A percentile compares a stretch with the other conserved stretches of the same genome.
These are phyloP conservation scores for Zarea fungicola DNA, from an alignment of 2,329 filamentous ascomycete species.

Conservation along the genomic window DNA sequence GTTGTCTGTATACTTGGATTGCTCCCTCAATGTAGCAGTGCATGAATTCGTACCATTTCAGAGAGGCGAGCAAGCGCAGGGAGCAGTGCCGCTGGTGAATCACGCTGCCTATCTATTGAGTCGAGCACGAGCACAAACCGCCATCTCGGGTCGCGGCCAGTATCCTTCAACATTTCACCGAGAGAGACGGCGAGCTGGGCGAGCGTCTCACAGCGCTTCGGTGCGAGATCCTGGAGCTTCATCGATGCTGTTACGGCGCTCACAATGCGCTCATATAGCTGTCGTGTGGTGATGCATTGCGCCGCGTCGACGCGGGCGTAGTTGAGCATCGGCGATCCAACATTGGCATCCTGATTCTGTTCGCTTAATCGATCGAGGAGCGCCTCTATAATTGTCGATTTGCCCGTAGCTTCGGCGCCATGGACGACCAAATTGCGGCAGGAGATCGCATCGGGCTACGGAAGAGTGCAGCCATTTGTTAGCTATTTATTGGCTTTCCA, in stretches of 20 bases:
- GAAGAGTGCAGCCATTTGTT: background rate
- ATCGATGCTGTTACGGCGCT: constrained; percentile 53
- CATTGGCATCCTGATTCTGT: constrained; percentile 13
- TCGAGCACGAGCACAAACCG: constrained; percentile 84
- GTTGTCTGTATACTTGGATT: background rate
- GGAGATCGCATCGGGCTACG: constrained; percentile 60
- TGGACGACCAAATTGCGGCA: constrained; percentile 73
- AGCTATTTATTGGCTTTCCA: constrained; percentile 1
- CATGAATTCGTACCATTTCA: constrained; percentile 55
- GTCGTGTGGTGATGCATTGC: constrained; percentile 73
- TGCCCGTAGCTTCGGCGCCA: constrained; percentile 82
- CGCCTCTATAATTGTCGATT: constrained; percentile 63
- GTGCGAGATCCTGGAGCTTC: constrained; percentile 37
- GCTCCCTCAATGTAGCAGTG: too few species aligned
- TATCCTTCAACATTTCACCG: constrained; percentile 53
- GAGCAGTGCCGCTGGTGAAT: constrained; percentile 71
- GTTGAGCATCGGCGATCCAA: constrained; percentile 31
- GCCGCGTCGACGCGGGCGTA: constrained; percentile 62
- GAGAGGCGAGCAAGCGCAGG: constrained; percentile 76
- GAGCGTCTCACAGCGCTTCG: constrained; percentile 71
- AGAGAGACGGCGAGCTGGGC: constrained; percentile 72
- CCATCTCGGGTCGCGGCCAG: constrained; percentile 29
- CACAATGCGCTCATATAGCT: constrained; percentile 69
- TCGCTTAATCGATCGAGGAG: constrained; percentile 28
- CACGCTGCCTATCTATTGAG: constrained; percentile 77